Evolutionary conservation across 2,329 filamentous ascomycete genomes (phyloP), one percentile per base, ranked within the genome.

Genomic region (Colletotrichum lindemuthianum): DNA sequence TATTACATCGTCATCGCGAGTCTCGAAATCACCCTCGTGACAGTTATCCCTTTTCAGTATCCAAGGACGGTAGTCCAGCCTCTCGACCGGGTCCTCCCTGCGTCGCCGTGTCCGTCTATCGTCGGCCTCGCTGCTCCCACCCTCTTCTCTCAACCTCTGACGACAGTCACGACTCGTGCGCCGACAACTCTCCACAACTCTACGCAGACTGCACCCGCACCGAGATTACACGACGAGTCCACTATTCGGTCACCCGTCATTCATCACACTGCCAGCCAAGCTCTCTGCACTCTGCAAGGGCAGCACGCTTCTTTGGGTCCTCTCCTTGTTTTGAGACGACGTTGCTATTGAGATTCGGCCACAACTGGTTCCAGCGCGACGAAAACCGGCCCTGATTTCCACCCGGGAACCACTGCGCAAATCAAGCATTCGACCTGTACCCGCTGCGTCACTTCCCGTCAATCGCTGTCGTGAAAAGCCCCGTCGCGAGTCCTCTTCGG

Each of bases 1-100:
- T 24, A 24, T 24, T 24, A 24, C 5, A 24, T 65, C 61, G 57
- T 61, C 51, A 61, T 61, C 45, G 34, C 58, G 45, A 56, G 61
- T 65, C 61, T 65, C 57, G 58, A 44, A 52, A 51, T 56, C 47
- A 47, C 40, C 51, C 57, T 56, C 51, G 61, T 61, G 57, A 65
- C 61, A 40, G 45, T 7, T 37, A 13, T 41, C 57, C n/a, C 12
- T 34, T 47, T 52, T 52, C 47, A 34, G 56, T 61, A 56, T 47
- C 45, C 61, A 52, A 65, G 51, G 24, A 47, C 61, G 36, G 33
- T 47, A 34, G 39, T 47, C 8, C 61, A 40, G 44, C 41, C 47
- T 24, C 6, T 39, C 51, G 16, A 32, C 58, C 36, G 41, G 61
- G 58, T 37, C 34, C 39, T 52, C 58, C 59, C 53, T 61, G 59